phyloP scores from a whole-genome alignment of 768 basidiomycete species.

The Trametes coccinea region DNA sequence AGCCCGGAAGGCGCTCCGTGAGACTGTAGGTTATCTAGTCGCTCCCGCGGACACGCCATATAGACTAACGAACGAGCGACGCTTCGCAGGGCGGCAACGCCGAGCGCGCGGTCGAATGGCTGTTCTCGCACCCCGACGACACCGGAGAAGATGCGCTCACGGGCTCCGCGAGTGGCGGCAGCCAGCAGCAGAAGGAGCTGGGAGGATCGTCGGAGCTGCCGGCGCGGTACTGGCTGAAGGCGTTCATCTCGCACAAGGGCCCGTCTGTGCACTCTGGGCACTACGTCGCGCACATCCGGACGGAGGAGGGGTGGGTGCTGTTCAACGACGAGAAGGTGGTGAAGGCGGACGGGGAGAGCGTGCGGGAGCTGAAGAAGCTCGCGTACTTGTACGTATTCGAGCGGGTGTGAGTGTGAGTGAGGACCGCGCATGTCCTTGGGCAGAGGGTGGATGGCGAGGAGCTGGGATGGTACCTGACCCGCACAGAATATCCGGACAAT shows the following conservation, averaged over 20 bases:
- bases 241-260: slow-evolving; percentile 97
- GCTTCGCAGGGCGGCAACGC: slow-evolving; percentile 59
- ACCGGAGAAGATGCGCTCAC: slow-evolving; percentile 56
- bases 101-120: slow-evolving; percentile 93
- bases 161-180: slow-evolving; percentile 25
- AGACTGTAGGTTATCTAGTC: slow-evolving; percentile 63
- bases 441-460: neutral
- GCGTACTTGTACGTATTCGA: slow-evolving; percentile 97
- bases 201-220: slow-evolving; percentile 66
- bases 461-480: no score
- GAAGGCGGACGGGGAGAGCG: slow-evolving; percentile 80
- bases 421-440: neutral
- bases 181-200: slow-evolving; percentile 30
- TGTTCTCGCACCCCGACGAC: slow-evolving; percentile 93
- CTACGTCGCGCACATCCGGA: slow-evolving; percentile 80
- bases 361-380: slow-evolving; percentile 74
- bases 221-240: slow-evolving; percentile 78
- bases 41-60: neutral
- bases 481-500: neutral
- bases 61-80: neutral
- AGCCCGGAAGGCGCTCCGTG: slow-evolving; percentile 81
- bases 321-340: slow-evolving; percentile 98
- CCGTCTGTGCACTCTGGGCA: slow-evolving; percentile 94
- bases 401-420: slow-evolving; percentile 35
- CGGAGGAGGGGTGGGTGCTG: slow-evolving; percentile 73